A percentile compares a stretch with the other conserved stretches of the same genome.
phyloP scores from a whole-genome alignment of 2,329 filamentous ascomycete species.

The Aureobasidium sp. region DNA sequence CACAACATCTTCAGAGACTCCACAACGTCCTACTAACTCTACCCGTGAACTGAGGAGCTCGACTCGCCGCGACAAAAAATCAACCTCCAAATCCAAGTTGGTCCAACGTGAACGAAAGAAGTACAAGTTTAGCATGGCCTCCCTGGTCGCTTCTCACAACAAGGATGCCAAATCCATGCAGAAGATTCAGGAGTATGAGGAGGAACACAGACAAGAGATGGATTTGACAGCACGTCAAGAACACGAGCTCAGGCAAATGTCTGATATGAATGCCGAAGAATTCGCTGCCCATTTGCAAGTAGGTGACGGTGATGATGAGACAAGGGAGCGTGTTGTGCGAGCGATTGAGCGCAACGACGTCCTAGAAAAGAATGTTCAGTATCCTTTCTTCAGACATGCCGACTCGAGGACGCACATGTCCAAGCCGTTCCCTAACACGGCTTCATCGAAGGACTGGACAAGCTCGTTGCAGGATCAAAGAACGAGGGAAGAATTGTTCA shows the following conservation, averaged over 20 bases:
- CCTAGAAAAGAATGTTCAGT: conserved; percentile 45
- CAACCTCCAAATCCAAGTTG: neutral
- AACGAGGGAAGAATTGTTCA: conserved; percentile 34
- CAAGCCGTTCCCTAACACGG: conserved; percentile 24
- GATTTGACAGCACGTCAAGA: conserved; percentile 16
- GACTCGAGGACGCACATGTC: conserved; percentile 15
- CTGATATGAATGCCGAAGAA: conserved; percentile 16
- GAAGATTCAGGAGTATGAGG: conserved; percentile 21
- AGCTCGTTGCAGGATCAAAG: conserved; percentile 28
- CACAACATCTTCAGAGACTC: neutral
- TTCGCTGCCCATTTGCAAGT: conserved; percentile 35
- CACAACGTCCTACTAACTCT: conserved; percentile 17
- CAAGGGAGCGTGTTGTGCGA: conserved; percentile 43
- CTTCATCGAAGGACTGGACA: conserved; percentile 29
- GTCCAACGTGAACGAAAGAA: conserved; percentile 1
- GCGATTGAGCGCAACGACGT: conserved; percentile 57
- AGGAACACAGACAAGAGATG: conserved; percentile 19
- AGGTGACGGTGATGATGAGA: conserved; percentile 28
- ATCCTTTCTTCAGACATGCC: conserved; percentile 48
- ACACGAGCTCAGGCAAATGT: conserved; percentile 6
- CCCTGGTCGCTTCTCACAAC: conserved; percentile 17
- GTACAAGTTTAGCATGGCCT: conserved; percentile 26
- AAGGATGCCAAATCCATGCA: conserved; percentile 18
- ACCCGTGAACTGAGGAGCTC: conserved; percentile 16
- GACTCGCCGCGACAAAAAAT: neutral